These are phyloP conservation scores for Kokia cookei DNA, from an alignment of 441 rosid species.

Conservation along the genomic window DNA sequence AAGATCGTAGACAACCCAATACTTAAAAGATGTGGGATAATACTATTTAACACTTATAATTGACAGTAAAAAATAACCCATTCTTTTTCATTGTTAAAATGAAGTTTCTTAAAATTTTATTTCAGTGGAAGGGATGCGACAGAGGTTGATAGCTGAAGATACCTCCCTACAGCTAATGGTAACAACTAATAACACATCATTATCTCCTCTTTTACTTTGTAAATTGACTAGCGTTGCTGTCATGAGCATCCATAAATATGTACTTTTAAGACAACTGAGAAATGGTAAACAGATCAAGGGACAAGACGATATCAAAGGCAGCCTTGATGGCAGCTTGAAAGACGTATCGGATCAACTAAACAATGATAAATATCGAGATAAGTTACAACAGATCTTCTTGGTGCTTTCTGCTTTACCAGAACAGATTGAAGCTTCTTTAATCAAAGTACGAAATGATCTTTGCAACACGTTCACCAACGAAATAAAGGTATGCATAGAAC, in stretches of 20 bases:
- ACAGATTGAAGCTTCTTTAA: constrained; percentile 46
- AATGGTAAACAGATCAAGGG: constrained; percentile 52
- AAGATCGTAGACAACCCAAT: background rate
- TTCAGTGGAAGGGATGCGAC: constrained; percentile 71
- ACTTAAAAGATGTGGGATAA: no score
- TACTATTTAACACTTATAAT: no score
- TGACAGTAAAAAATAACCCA: no score
- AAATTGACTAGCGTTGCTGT: background rate
- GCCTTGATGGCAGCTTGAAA: constrained; percentile 52
- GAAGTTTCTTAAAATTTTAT: constrained; percentile 11
- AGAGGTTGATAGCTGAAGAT: constrained; percentile 62
- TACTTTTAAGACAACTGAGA: constrained; percentile 14
- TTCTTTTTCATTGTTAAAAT: background rate
- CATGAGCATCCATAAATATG: constrained; percentile 1
- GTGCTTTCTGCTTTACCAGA: constrained; percentile 49
- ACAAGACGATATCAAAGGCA: constrained; percentile 53
- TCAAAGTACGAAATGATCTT: constrained; percentile 47
- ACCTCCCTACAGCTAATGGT: constrained; percentile 67
- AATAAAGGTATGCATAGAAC: constrained; percentile 38
- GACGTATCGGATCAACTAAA: constrained; percentile 48
- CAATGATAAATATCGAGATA: constrained; percentile 42
- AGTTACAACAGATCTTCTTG: constrained; percentile 38
- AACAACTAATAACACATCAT: constrained; percentile 32
- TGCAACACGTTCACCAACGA: constrained; percentile 41
- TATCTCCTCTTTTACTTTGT: constrained; percentile 14